These are phyloP conservation scores for Elsinoe necatrix DNA, from an alignment of 2,329 filamentous ascomycete genomes.

Conservation along the genomic window DNA sequence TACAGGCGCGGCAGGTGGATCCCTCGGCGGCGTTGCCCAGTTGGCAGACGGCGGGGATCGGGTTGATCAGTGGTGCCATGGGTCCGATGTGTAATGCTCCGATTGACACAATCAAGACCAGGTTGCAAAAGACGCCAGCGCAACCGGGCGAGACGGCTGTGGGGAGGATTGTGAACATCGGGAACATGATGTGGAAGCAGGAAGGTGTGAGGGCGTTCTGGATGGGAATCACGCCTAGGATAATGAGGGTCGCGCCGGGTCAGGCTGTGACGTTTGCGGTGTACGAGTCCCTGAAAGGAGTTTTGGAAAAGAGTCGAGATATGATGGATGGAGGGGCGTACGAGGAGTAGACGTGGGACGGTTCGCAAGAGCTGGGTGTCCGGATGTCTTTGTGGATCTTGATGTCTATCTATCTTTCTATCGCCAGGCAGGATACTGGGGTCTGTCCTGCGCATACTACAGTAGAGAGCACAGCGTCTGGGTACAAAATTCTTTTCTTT, in stretches of 20 bases:
- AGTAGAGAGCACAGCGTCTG: constrained; percentile 12
- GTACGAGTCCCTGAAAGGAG: constrained; percentile 44
- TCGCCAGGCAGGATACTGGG: constrained; percentile 9
- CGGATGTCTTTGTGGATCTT: not conserved
- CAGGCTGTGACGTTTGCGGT: constrained; percentile 69
- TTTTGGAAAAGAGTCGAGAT: constrained; percentile 41
- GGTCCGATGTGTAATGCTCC: constrained; percentile 93
- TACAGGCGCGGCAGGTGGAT: constrained; percentile 65
- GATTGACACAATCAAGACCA: constrained; percentile 98
- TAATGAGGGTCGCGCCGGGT: constrained; percentile 94
- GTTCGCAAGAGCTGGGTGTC: not conserved
- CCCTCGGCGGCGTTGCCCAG: constrained; percentile 62
- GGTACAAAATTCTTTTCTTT: constrained; percentile 8
- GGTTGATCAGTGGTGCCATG: constrained; percentile 86
- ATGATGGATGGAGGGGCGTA: constrained; percentile 40
- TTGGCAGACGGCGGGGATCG: constrained; percentile 87
- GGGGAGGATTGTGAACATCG: constrained; percentile 68
- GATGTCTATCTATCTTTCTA: constrained; percentile 9
- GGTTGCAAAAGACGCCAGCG: constrained; percentile 82
- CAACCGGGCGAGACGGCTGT: constrained; percentile 69
- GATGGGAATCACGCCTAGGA: constrained; percentile 94
- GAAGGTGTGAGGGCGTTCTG: constrained; percentile 94
- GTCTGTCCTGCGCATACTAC: constrained; percentile 1
- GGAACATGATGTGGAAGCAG: constrained; percentile 58
- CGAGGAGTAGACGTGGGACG: constrained; percentile 36